Conservation (phyloP, 331 rosid species). For the Quercus phellos region DNA sequence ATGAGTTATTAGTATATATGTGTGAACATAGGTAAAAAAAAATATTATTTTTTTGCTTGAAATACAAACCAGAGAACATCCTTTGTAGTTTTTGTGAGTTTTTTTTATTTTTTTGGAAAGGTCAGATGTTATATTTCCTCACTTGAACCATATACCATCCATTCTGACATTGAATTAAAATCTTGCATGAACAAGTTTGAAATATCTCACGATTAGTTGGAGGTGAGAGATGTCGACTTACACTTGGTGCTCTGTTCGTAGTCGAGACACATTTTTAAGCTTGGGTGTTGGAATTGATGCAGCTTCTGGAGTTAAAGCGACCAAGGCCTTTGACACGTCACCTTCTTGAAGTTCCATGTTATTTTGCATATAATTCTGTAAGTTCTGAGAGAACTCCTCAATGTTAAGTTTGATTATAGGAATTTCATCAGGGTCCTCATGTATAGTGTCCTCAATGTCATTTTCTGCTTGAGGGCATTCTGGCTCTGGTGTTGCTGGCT, state of each 20-base stretch:
- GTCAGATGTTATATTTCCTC: not conserved
- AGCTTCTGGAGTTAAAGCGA: constrained; percentile 68
- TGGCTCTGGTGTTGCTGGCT: constrained; percentile 90
- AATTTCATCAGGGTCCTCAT: constrained; percentile 71
- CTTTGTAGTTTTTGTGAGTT: not conserved
- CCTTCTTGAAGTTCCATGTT: constrained; percentile 83
- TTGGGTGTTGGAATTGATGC: constrained; percentile 83
- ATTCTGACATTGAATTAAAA: not conserved
- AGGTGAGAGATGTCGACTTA: constrained; percentile 40
- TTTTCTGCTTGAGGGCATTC: constrained; percentile 42
- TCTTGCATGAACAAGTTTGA: constrained; percentile 12
- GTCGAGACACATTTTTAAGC: constrained; percentile 80
- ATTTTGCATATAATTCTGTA: constrained; percentile 76
- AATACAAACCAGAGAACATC: not conserved
- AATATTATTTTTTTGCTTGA: not conserved
- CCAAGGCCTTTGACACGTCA: constrained; percentile 82
- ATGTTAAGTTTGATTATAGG: constrained; percentile 80
- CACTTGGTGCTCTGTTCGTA: constrained; percentile 97
- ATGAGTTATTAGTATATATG: not conserved
- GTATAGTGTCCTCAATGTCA: constrained; percentile 77
- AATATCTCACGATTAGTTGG: constrained; percentile 10
- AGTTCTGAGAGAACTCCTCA: constrained; percentile 71
- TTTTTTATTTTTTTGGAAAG: not conserved
- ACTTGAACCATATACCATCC: not conserved
- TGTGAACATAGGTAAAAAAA: not conserved